phyloP scores from a whole-genome alignment of 2,329 filamentous ascomycete species.

The Colletotrichum trifolii region DNA sequence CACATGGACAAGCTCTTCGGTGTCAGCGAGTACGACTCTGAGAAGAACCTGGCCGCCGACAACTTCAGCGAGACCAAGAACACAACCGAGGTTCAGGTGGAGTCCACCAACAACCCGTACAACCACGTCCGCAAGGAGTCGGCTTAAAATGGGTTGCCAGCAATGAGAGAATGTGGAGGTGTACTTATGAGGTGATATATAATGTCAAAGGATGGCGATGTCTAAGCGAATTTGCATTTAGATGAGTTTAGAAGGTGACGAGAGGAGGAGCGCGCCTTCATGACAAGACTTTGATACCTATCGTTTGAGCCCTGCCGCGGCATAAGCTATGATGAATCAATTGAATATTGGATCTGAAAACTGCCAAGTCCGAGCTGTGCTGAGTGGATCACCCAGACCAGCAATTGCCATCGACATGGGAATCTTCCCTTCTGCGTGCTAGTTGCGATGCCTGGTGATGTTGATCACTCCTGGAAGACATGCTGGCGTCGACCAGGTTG shows the following conservation, averaged over 20 bases:
- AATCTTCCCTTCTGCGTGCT: too few species aligned
- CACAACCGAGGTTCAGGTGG: slow-evolving; percentile 26
- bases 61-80: slow-evolving; percentile 32
- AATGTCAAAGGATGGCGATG: slow-evolving; percentile 11
- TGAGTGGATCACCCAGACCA: not conserved
- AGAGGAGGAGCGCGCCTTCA: not conserved
- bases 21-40: slow-evolving; percentile 31
- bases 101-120: slow-evolving; percentile 27
- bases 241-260: slow-evolving; percentile 14
- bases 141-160: not conserved
- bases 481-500: too few species aligned
- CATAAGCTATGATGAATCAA: slow-evolving; percentile 14
- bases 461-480: too few species aligned
- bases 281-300: slow-evolving; percentile 34
- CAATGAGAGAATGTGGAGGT: not conserved
- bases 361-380: too few species aligned
- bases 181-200: slow-evolving; percentile 7
- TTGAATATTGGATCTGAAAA: not conserved
- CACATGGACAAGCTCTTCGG: slow-evolving; percentile 38
- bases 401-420: too few species aligned
- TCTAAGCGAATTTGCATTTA: slow-evolving; percentile 19
- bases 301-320: slow-evolving; percentile 14
- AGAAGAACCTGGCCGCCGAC: slow-evolving; percentile 28
- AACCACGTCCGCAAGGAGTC: slow-evolving; percentile 34
- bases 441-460: too few species aligned